Base-by-base conservation (phyloP, 352 stramenopile genomes). In the Achlya hypogyna region DNA sequence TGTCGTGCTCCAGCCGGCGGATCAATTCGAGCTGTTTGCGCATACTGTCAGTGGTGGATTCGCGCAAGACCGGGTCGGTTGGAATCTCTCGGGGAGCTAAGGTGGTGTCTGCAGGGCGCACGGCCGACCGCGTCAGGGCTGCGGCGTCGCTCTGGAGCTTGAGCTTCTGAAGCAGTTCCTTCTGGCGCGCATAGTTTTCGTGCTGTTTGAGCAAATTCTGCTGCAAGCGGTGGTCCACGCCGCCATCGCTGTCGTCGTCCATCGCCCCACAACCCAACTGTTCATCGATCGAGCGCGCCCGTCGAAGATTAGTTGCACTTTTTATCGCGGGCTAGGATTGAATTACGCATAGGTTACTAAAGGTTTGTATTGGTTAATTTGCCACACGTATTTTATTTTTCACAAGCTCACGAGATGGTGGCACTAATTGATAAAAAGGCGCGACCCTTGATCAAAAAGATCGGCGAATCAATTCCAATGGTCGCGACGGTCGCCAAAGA, bases 21-120 rank as follows among this genome's bases (percentile, higher is more conserved):
- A 90, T 56, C 6, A 90, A 72, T 69, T 90, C 79, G 25, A 88
- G 67, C 35, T 90, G 82, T 42, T 84, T 84, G 9, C 79, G 75
- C 8, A 90, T 65, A 28, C 77, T 79, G 28, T 90, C 79, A 42
- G 25, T 87, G 78, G 27, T 43, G 31, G 31, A 10, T 35, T 56
- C 49, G 38, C 12, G 12, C 38, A 45, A 45, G 2, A 9, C 38
- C 2, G n/a, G 38, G 38, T 18, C 12, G 12, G 38, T 10, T 9
- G 38, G 38, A 10, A 10, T 18, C 12, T 56, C 49, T 20, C 2
- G 2, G 2, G 25, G 25, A n/a, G 25, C 31, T 2, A n/a, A n/a
- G 16, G 31, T 31, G 10, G 31, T 12, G 12, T 10, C n/a, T 10
- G 25, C 12, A 10, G 49, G 31, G 16, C 25, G 31, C 2, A 31